Evolutionary conservation across 139 green algal genomes (phyloP).

Genomic region (Zygnema circumcarinatum): DNA sequence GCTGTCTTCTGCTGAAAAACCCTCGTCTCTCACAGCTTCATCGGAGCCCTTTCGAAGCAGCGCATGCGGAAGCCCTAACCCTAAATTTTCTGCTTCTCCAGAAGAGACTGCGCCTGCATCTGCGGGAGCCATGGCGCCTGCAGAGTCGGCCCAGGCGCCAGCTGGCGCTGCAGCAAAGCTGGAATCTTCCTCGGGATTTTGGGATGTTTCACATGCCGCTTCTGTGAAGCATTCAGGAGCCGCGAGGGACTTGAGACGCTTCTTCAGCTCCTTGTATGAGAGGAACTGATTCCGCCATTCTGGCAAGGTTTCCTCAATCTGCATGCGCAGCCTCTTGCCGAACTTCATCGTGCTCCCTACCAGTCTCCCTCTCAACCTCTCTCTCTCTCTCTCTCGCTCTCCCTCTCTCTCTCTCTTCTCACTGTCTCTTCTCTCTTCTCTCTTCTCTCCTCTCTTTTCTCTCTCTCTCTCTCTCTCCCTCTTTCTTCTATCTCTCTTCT

Average conservation of each 20-base stretch:
- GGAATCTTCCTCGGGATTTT: neutral
- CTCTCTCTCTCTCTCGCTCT: no score
- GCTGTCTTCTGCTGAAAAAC: neutral
- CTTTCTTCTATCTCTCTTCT: no score
- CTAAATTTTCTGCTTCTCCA: neutral
- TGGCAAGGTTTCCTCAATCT: conserved; percentile 49
- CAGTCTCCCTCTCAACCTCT: no score
- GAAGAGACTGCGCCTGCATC: neutral
- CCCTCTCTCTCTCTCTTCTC: no score
- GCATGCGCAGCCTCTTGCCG: conserved; percentile 42
- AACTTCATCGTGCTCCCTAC: conserved; percentile 64
- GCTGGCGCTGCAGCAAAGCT: neutral
- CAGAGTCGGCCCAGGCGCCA: neutral
- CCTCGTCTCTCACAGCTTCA: neutral
- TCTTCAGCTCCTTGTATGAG: conserved; percentile 59
- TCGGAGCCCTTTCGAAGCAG: neutral
- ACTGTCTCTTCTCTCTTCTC: no score
- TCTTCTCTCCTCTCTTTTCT: conserved; percentile 18
- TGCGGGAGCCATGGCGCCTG: neutral
- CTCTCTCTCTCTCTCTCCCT: no score
- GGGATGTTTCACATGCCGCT: conserved; percentile 6
- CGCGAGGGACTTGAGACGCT: conserved; percentile 47
- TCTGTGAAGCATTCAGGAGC: conserved; percentile 12
- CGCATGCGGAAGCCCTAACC: neutral
- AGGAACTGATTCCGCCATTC: conserved; percentile 58